Base-by-base conservation (phyloP, 371 early-diverging fungal species). In the Nosema muscidifuracis region DNA sequence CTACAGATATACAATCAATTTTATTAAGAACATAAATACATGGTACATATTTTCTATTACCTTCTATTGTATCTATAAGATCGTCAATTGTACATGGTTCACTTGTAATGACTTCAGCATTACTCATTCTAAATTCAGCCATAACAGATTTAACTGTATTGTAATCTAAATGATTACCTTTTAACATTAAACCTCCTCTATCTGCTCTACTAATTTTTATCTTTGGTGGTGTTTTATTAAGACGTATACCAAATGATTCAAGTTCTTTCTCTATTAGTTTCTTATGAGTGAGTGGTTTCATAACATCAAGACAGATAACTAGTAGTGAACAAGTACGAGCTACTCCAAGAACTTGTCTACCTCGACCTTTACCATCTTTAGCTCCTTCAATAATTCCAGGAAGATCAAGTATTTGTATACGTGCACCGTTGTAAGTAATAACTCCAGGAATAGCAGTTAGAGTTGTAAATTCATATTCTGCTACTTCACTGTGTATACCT, bases 321-420 rank as follows among this genome's bases (percentile, higher is more conserved):
- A 98, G 86, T 73, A 98, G 80, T 80, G 94, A 94, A 18, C 95
- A 92, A 2, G 99, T 96, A 67, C 93, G 88, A 16, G 97, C 97
- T 2, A 94, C 93, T 34, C 93, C 92, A 77, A 91, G 87, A 30
- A 95, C 97, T 70, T 85, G 85, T 80, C 91, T 87, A 83, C 99
- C 99, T 83, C 98, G 89, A 81, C 99, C 99, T 80, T 94, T 94
- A 68, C 97, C 97, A 80, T 95, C 93, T 74, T 94, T 89, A 63
- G 99, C 99, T 67, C 98, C 99, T 82, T 96, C 96, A 74, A 99
- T 94, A 85, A 99, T 95, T 67, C 95, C 95, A 4, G 95, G 95
- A 38, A 89, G 70, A 85, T 89, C 88, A 0, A 89, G 81, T 36
- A 88, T 85, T 85, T 99, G 98, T 69, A 99, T 93, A 61, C 89